A percentile compares a stretch with the other conserved stretches of the same genome.
Evolutionary conservation across 2,329 filamentous ascomycete genomes (phyloP).

Genomic region (Talaromyces sp.): DNA sequence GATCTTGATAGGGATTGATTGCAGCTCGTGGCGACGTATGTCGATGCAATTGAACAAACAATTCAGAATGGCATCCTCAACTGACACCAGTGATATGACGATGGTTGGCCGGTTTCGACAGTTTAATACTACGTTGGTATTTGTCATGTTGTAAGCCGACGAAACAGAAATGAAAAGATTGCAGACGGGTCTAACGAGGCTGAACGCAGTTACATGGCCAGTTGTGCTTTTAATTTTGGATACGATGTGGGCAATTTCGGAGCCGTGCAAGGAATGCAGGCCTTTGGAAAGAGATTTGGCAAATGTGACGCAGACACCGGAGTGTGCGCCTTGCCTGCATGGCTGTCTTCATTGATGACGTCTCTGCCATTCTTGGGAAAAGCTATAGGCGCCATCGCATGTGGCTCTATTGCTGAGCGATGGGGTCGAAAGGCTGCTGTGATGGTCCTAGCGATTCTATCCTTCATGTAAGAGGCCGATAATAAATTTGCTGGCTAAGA

Average conservation of each 20-base stretch:
- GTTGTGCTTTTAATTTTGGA: background rate
- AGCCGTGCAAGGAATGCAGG: background rate
- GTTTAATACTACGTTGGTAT: background rate
- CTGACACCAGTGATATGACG: background rate
- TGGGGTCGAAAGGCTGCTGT: background rate
- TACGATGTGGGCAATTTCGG: background rate
- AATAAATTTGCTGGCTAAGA: background rate
- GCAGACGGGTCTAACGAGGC: background rate
- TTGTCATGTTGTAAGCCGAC: background rate
- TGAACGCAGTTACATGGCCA: background rate
- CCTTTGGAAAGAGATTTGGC: background rate
- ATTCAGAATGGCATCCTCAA: background rate
- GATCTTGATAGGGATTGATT: background rate
- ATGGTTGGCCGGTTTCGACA: background rate
- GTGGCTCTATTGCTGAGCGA: background rate
- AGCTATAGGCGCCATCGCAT: background rate
- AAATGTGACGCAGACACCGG: background rate
- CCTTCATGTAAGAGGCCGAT: background rate
- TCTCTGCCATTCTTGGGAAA: background rate
- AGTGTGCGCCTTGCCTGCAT: background rate
- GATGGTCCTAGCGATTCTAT: background rate
- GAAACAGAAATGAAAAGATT: background rate
- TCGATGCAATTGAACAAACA: background rate
- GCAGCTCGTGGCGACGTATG: background rate
- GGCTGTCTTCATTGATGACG: background rate